A percentile compares a stretch with the other conserved stretches of the same genome.
phyloP scores from a whole-genome alignment of 805 yeast species.

The Suhomyces sp. region DNA sequence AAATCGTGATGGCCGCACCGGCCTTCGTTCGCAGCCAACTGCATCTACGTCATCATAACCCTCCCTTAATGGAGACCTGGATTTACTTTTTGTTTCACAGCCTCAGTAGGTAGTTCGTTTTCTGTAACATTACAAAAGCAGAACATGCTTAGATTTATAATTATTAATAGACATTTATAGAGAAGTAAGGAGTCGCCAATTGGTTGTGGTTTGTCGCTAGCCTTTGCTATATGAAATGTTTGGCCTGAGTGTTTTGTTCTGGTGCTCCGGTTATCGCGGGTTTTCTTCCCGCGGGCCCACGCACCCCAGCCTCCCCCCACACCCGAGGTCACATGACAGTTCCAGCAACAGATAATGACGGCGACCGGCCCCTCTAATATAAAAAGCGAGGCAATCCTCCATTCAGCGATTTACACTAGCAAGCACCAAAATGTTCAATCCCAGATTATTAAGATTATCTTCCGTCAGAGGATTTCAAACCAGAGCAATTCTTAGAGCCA shows the following conservation, averaged over 20 bases:
- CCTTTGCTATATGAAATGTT: background rate
- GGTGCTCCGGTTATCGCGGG: background rate
- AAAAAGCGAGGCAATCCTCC: constrained; percentile 5
- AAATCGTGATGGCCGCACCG: background rate
- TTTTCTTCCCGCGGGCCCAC: background rate
- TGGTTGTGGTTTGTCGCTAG: background rate
- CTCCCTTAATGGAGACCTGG: background rate
- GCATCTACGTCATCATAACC: background rate
- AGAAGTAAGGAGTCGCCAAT: background rate
- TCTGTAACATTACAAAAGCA: background rate
- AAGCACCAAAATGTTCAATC: background rate
- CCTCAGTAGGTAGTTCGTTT: background rate
- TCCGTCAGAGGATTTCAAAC: constrained; percentile 6
- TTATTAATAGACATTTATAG: background rate
- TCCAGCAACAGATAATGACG: background rate
- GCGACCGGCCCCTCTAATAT: background rate
- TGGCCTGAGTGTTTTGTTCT: too few species aligned
- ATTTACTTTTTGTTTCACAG: background rate
- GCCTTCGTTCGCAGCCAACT: background rate
- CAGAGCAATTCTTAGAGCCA: constrained; percentile 28
- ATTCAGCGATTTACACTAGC: constrained; percentile 8
- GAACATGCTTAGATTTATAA: background rate
- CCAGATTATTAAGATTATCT: background rate
- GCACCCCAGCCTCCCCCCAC: background rate
- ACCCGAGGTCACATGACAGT: constrained; percentile 5